Base-by-base conservation (phyloP, 2,329 filamentous ascomycete genomes). In the Lasiodiplodia theobromae region DNA sequence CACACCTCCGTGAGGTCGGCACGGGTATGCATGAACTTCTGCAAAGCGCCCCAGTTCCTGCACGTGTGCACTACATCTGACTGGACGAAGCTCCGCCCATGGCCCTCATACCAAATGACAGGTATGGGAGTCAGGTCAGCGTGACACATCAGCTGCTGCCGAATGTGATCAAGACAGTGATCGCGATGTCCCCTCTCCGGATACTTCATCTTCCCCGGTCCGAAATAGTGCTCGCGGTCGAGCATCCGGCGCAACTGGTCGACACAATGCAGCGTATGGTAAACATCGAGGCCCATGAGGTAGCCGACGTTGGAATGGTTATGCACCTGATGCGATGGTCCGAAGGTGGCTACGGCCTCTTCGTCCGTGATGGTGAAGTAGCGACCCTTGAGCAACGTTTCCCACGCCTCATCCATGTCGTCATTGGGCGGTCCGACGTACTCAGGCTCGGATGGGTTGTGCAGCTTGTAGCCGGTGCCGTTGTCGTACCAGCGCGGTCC, bases 231-330 rank as follows among this genome's bases (percentile, higher is more conserved):
- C 6, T 57, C 67, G 23, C 67, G 67, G 28, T 69, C 69, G 14
- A 73, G 49, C 18, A 70, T 66, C 38, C 68, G 63, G 28, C 72
- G 72, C 6, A 73, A n/a, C 18, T 67, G 68, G 51, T 72, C 72
- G n/a, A 73, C 54, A 51, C 72, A 73, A 60, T 72, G 72, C 3
- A 73, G 67, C 11, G 66, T 70, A 51, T 73, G 72, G 57, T 70
- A 70, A 31, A 73, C 66, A 52, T 71, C 72, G 4, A 58, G 25
- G 23, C 54, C 31, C 14, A 38, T 58, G 8, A 60, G 38, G 28
- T 25, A 34, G 6, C 40, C 44, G 12, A 52, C 51, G 12, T 49
- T 31, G 3, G 38, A 40, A 16, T 40, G 38, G 38, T 40, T 40
- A 2, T 40, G 38, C 38, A 40, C 12, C 38, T 14, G 11, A 5